Conservation (phyloP, 805 yeast species). For the Saccharomycopsis synnaedendra region DNA sequence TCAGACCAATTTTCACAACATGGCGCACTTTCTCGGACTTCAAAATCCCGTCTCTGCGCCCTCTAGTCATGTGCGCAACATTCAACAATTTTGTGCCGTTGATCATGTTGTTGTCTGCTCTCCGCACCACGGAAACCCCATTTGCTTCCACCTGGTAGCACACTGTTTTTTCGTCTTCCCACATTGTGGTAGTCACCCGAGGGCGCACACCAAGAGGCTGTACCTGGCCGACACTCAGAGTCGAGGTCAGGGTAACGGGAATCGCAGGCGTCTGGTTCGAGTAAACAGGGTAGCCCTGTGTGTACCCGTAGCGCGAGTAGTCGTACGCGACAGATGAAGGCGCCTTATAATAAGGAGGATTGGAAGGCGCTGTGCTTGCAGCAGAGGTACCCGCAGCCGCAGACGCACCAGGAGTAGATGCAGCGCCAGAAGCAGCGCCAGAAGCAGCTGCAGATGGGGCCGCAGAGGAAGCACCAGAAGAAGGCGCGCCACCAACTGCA, state of each 20-base stretch:
- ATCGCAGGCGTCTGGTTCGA: background rate
- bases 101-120: slow-evolving; percentile 65
- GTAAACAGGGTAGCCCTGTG: slow-evolving; percentile 14
- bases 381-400: background rate
- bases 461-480: too few relatives aligned
- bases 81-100: slow-evolving; percentile 60
- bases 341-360: slow-evolving; percentile 7
- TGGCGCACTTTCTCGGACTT: slow-evolving; percentile 57
- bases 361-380: background rate
- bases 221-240: slow-evolving; percentile 22
- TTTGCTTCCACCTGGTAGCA: slow-evolving; percentile 66
- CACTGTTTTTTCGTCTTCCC: slow-evolving; percentile 65
- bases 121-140: slow-evolving; percentile 52
- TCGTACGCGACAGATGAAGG: slow-evolving; percentile 14
- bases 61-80: slow-evolving; percentile 66
- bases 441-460: too few relatives aligned
- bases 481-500: too few relatives aligned
- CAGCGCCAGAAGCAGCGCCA: too few relatives aligned
- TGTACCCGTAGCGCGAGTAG: slow-evolving; percentile 13
- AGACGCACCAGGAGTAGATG: slow-evolving; percentile 1
- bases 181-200: slow-evolving; percentile 59
- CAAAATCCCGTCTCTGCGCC: slow-evolving; percentile 59
- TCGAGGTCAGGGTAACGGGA: slow-evolving; percentile 5
- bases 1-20: slow-evolving; percentile 64
- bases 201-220: slow-evolving; percentile 39